These are phyloP conservation scores for Anthoceros angustus DNA, from an alignment of 225 moss, liverwort and hornwort genomes.

Conservation along the genomic window DNA sequence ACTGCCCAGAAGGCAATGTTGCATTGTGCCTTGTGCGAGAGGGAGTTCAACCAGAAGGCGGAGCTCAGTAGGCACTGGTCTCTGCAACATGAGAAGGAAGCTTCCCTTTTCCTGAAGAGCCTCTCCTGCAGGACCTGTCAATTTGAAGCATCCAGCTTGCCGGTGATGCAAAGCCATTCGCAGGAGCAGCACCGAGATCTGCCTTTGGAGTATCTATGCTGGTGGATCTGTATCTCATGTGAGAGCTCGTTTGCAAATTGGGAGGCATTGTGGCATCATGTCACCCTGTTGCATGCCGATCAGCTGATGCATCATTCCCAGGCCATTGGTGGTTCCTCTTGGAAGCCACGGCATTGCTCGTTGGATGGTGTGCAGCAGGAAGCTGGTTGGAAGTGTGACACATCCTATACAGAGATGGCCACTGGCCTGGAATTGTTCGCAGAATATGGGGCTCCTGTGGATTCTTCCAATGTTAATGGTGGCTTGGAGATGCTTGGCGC, in stretches of 20 bases:
- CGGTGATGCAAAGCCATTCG: conserved; percentile 32
- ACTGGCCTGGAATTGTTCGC: neutral
- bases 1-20: neutral
- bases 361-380: conserved; percentile 17
- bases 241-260: conserved; percentile 35
- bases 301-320: conserved; percentile 35
- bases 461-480: too few relatives aligned
- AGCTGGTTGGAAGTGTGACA: neutral
- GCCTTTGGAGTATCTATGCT: conserved; percentile 40
- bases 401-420: neutral
- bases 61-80: neutral
- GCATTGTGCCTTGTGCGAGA: neutral
- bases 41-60: neutral
- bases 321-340: conserved; percentile 8
- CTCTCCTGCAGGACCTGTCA: neutral
- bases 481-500: too few relatives aligned
- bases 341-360: conserved; percentile 8
- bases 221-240: conserved; percentile 62
- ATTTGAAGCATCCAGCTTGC: neutral
- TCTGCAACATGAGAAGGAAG: neutral
- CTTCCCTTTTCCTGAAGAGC: neutral
- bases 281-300: conserved; percentile 52
- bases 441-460: too few relatives aligned
- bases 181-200: conserved; percentile 38
- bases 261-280: conserved; percentile 64